Conservation (phyloP, 768 basidiomycete genomes). For the Mycena crocata region DNA sequence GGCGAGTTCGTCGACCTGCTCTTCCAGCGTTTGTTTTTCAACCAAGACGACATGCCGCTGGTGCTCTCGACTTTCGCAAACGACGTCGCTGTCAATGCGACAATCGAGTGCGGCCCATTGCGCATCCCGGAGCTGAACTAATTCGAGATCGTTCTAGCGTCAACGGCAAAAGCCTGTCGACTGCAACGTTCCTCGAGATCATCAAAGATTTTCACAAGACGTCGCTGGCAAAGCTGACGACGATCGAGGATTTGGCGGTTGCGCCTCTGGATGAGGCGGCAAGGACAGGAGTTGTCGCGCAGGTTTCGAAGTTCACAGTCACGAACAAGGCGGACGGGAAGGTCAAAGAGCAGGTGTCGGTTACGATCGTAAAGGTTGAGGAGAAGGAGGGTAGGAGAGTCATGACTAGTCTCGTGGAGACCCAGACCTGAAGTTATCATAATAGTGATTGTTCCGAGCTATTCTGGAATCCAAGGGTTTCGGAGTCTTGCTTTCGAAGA, state of each 20-base stretch:
- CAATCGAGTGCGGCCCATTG: conserved; percentile 1
- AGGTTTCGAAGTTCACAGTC: conserved; percentile 6
- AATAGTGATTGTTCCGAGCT: too few relatives aligned
- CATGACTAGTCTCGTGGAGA: conserved; percentile 16
- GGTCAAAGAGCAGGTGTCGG: background rate
- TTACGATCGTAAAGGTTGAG: conserved; percentile 16
- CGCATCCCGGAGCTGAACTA: background rate
- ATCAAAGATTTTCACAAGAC: conserved; percentile 17
- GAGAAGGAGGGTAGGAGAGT: conserved; percentile 20
- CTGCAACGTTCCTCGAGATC: conserved; percentile 16
- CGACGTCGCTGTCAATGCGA: conserved; percentile 16
- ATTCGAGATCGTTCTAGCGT: background rate
- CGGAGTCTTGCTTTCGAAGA: too few relatives aligned
- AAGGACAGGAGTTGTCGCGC: conserved; percentile 19
- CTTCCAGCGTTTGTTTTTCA: conserved; percentile 26
- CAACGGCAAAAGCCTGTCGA: conserved; percentile 10
- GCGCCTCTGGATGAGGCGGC: conserved; percentile 1
- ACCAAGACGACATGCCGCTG: conserved; percentile 6
- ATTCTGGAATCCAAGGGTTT: too few relatives aligned
- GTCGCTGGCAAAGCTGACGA: background rate
- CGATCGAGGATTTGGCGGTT: conserved; percentile 17
- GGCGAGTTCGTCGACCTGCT: conserved; percentile 25
- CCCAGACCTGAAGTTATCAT: conserved; percentile 10
- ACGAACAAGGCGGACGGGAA: conserved; percentile 11
- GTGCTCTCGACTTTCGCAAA: conserved; percentile 16